Base-by-base conservation (phyloP, 23 red algal species). In the Gracilaria domingensis region DNA sequence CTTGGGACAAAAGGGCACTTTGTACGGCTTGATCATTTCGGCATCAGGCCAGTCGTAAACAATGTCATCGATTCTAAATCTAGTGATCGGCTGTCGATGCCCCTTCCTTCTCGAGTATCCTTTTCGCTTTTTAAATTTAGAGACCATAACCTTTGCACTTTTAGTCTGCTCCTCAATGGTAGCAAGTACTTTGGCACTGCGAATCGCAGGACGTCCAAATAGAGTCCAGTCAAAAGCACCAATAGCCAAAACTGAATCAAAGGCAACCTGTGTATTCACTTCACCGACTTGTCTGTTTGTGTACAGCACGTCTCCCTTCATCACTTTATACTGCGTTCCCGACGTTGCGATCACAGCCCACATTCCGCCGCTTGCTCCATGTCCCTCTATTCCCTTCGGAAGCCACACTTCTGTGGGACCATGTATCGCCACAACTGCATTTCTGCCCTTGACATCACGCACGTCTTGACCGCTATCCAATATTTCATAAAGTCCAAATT, bases 71-170 rank as follows among this genome's bases (percentile, higher is more conserved):
- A 95, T 81, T 33, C 92, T 77, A 87, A 95, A 66, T 56, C 92
- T 77, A 58, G 92, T 95, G 49, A 95, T 88, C 39, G 75, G 84
- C 37, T 95, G 92, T 39, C 92, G 92, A 81, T 95, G 92, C 21
- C 92, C 92, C 51, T 88, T 82, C 26, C 81, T 48, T 34, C 84
- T 78, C 39, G n/a, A 28, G 79, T 95, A 95, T 28, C 92, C 92
- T 76, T 88, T 95, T 57, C 92, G 51, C 57, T 87, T 86, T 55
- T 95, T 95, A 78, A 95, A 88, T 54, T 88, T 88, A 11, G 84
- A 36, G 7, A 82, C 77, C 25, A 72, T 76, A 72, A 82, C 59
- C 75, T 88, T 88, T 8, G 66, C 56, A 6, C 57, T 73, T 38
- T 67, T 64, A 2, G 83, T 88, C 84, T 95, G 92, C 45, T 88